phyloP scores from a whole-genome alignment of 2,329 filamentous ascomycete genomes.

The Scleromitrula shiraiana region DNA sequence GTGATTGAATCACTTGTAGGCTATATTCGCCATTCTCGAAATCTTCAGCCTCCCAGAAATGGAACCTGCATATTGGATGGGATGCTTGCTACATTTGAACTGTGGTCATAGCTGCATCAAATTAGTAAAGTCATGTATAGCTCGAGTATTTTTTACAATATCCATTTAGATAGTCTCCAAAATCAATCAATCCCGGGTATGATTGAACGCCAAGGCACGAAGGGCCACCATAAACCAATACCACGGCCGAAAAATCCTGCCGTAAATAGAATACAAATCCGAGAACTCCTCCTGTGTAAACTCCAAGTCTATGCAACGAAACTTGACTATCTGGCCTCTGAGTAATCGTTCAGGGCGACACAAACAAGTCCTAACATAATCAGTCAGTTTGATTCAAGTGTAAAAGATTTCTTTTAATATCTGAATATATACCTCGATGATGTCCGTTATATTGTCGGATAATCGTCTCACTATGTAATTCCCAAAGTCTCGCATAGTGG shows the following conservation, averaged over 20 bases:
- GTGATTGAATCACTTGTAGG: too few species aligned
- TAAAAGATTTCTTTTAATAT: not conserved
- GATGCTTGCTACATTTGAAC: too few species aligned
- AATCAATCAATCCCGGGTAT: not conserved
- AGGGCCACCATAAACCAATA: not conserved
- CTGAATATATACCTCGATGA: constrained; percentile 50
- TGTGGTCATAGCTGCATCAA: too few species aligned
- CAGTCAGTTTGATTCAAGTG: not conserved
- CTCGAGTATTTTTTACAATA: too few species aligned
- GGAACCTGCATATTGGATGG: too few species aligned
- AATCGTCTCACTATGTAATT: constrained; percentile 59
- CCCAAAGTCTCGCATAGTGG: constrained; percentile 67
- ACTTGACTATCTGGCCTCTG: constrained; percentile 20
- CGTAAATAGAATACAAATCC: not conserved
- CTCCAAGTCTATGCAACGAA: not conserved
- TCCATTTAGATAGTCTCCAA: too few species aligned
- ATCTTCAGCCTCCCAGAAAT: too few species aligned
- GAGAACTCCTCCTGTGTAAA: constrained; percentile 2
- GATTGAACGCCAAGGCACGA: not conserved
- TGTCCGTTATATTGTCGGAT: constrained; percentile 72
- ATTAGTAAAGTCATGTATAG: too few species aligned
- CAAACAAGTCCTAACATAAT: constrained; percentile 39
- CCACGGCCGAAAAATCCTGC: not conserved
- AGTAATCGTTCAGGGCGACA: constrained; percentile 62
- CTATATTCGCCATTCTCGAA: too few species aligned